Percentiles rank a stretch among this genome's conserved stretches.
Conservation (phyloP, 176 grass and related monocot species). For the Pharus latifolius region DNA sequence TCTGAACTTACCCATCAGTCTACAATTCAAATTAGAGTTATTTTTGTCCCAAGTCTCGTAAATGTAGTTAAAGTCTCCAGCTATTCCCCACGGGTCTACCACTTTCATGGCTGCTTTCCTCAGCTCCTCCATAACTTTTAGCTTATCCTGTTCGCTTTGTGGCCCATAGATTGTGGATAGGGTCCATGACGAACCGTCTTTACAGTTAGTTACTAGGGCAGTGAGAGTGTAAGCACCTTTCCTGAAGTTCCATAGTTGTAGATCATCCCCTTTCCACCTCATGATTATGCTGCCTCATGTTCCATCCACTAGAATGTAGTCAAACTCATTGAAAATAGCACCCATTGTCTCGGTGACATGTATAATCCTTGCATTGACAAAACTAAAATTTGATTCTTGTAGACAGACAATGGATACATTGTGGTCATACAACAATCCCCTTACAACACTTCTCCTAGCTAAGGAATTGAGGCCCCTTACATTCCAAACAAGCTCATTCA, state of each 20-base stretch:
- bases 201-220: no score
- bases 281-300: no score
- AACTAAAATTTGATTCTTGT: not conserved
- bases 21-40: not conserved
- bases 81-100: not conserved
- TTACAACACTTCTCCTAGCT: not conserved
- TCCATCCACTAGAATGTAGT: no score
- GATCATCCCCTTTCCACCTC: not conserved
- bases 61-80: not conserved
- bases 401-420: not conserved
- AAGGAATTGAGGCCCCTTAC: not conserved
- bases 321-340: no score
- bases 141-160: not conserved
- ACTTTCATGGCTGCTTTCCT: not conserved
- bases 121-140: not conserved
- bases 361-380: no score
- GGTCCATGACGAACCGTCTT: no score
- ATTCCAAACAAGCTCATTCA: no score
- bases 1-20: not conserved
- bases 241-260: no score
- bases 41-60: not conserved
- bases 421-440: not conserved
- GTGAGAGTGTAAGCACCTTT: no score
- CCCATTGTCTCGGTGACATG: no score
- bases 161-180: not conserved